Percentiles rank a stretch among this genome's conserved stretches.
Evolutionary conservation across 306 rosid genomes (phyloP).

Genomic region (Bauhinia variegata): DNA sequence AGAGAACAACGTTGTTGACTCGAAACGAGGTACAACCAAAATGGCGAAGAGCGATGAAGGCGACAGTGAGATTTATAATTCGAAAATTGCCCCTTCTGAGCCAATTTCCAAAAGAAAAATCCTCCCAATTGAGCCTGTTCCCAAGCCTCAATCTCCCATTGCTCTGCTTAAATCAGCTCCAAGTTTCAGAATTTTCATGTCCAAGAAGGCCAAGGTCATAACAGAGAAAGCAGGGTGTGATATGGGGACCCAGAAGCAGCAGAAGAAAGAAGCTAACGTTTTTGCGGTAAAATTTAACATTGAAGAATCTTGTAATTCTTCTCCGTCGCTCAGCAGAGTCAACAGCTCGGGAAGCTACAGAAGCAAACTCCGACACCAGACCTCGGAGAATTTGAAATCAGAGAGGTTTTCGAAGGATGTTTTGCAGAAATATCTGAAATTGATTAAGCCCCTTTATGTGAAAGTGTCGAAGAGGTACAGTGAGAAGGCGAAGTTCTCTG

Average conservation of each 20-base stretch:
- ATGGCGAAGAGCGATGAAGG: neutral
- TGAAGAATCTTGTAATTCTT: conserved; percentile 39
- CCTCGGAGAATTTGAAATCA: conserved; percentile 43
- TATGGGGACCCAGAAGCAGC: conserved; percentile 21
- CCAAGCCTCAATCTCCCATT: conserved; percentile 89
- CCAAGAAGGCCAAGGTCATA: conserved; percentile 52
- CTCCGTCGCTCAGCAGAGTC: conserved; percentile 50
- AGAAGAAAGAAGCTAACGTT: conserved; percentile 29
- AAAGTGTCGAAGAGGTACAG: conserved; percentile 56
- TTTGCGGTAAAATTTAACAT: conserved; percentile 34
- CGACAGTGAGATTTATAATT: conserved; percentile 16
- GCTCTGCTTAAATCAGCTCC: conserved; percentile 82
- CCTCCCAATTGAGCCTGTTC: conserved; percentile 70
- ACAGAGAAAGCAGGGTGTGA: conserved; percentile 13
- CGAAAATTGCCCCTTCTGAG: conserved; percentile 44
- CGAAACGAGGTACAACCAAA: conserved; percentile 12
- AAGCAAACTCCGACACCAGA: conserved; percentile 18
- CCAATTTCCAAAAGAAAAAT: conserved; percentile 72
- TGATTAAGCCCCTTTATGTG: conserved; percentile 65
- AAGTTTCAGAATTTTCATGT: conserved; percentile 63
- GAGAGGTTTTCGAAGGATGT: conserved; percentile 68
- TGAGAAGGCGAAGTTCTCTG: conserved; percentile 33
- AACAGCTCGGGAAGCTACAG: conserved; percentile 50
- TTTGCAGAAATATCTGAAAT: conserved; percentile 62
- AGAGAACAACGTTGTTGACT: neutral